A percentile compares a stretch with the other conserved stretches of the same genome.
Evolutionary conservation across 441 rosid species (phyloP).

Genomic region (Viola pubescens): DNA sequence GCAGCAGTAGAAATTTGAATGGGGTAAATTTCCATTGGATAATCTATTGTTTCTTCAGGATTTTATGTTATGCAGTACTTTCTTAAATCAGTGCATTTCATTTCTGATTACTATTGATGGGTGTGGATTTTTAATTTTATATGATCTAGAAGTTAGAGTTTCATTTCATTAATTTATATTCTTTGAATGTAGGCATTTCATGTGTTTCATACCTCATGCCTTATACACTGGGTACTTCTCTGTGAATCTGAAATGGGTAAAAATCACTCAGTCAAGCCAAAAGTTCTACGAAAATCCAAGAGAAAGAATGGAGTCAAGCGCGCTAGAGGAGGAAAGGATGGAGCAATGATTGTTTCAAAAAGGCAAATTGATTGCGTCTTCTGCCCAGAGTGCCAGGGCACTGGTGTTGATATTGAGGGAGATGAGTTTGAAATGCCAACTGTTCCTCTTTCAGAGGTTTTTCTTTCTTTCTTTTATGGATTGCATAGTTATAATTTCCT

Average conservation of each 20-base stretch:
- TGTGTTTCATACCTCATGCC: slow-evolving; percentile 86
- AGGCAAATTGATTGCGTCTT: slow-evolving; percentile 49
- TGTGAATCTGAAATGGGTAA: slow-evolving; percentile 59
- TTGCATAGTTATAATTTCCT: not conserved
- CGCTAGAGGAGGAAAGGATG: slow-evolving; percentile 29
- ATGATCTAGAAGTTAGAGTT: not conserved
- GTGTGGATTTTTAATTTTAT: not conserved
- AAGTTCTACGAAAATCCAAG: slow-evolving; percentile 43
- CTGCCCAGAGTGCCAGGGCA: slow-evolving; percentile 97
- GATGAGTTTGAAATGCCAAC: slow-evolving; percentile 54
- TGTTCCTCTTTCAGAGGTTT: slow-evolving; percentile 75
- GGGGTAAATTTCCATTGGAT: slow-evolving; percentile 40
- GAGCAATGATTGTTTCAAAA: slow-evolving; percentile 22
- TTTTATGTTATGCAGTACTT: slow-evolving; percentile 9
- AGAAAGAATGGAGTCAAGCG: slow-evolving; percentile 43
- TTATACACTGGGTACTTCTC: slow-evolving; percentile 79
- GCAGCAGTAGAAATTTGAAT: slow-evolving; percentile 67
- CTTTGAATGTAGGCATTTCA: slow-evolving; percentile 62
- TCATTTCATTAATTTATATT: not conserved
- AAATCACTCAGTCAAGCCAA: slow-evolving; percentile 33
- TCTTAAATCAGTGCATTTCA: not conserved
- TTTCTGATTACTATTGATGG: not conserved
- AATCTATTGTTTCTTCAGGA: slow-evolving; percentile 11
- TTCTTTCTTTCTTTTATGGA: not conserved
- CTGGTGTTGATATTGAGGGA: slow-evolving; percentile 50